Evolutionary conservation across 2,329 filamentous ascomycete genomes (phyloP).

Genomic region (Didymella exigua): DNA sequence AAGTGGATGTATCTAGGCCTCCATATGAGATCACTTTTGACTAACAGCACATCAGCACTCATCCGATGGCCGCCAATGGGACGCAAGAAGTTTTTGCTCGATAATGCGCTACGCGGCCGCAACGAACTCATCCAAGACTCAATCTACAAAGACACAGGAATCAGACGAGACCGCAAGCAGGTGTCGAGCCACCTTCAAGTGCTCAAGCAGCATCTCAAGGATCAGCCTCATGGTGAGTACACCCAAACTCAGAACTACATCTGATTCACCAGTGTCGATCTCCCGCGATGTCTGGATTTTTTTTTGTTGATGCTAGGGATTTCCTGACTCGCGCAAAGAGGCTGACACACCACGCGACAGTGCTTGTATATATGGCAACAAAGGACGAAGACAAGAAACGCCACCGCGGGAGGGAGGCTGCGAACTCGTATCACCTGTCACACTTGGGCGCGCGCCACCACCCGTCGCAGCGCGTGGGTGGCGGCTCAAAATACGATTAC

Average conservation of each 20-base stretch:
- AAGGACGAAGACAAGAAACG: constrained; percentile 39
- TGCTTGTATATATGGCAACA: constrained; percentile 51
- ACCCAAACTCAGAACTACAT: not conserved
- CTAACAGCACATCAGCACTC: constrained; percentile 25
- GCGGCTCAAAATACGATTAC: constrained; percentile 32
- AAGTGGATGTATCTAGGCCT: constrained; percentile 10
- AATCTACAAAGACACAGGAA: constrained; percentile 62
- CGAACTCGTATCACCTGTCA: constrained; percentile 28
- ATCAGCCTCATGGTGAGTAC: constrained; percentile 58
- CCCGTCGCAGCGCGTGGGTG: constrained; percentile 20
- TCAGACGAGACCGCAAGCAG: constrained; percentile 61
- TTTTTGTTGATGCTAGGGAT: constrained; percentile 19
- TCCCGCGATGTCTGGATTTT: constrained; percentile 6
- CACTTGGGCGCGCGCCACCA: constrained; percentile 32
- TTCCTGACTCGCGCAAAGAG: constrained; percentile 17
- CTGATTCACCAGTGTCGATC: not conserved
- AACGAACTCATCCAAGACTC: constrained; percentile 67
- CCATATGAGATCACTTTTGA: not conserved
- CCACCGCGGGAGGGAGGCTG: constrained; percentile 24
- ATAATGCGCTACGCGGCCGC: constrained; percentile 62
- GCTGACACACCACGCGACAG: constrained; percentile 35
- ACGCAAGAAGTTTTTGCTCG: constrained; percentile 55
- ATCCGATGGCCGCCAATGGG: constrained; percentile 65
- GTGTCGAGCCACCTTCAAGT: constrained; percentile 70
- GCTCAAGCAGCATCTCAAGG: constrained; percentile 61